A percentile compares a stretch with the other conserved stretches of the same genome.
Conservation (phyloP, 768 basidiomycete genomes). For the Auricularia cornea region DNA sequence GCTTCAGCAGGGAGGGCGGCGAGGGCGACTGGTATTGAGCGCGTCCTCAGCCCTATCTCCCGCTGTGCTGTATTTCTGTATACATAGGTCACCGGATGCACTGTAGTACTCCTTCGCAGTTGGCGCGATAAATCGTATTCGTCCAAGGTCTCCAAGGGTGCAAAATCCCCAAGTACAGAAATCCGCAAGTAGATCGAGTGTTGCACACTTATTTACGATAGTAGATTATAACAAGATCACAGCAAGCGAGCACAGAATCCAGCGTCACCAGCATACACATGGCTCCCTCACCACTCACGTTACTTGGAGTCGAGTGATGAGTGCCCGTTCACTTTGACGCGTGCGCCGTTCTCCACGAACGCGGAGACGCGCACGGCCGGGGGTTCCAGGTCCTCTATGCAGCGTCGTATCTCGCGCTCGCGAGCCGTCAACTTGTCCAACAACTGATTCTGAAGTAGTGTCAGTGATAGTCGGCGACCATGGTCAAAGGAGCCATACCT, state of each 20-base stretch:
- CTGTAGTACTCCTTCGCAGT: too few species aligned
- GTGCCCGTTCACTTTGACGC: not conserved
- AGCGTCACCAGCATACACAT: too few species aligned
- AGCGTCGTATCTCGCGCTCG: slow-evolving; percentile 70
- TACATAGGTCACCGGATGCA: not conserved
- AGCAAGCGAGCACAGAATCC: too few species aligned
- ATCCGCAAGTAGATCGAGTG: too few species aligned
- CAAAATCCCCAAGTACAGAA: too few species aligned
- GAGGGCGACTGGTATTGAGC: slow-evolving; percentile 89
- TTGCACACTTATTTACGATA: too few species aligned
- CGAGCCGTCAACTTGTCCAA: slow-evolving; percentile 47
- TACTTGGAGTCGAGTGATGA: too few species aligned
- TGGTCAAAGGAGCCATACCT: slow-evolving; percentile 23
- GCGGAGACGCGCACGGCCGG: not conserved
- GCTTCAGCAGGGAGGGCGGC: slow-evolving; percentile 91
- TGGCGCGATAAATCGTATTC: too few species aligned
- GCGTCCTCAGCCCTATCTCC: not conserved
- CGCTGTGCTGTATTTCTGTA: slow-evolving; percentile 1
- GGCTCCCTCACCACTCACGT: too few species aligned
- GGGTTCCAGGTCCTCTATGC: slow-evolving; percentile 55
- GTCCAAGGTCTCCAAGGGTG: too few species aligned
- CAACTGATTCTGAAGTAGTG: slow-evolving; percentile 4
- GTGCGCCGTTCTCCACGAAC: not conserved
- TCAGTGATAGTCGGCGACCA: not conserved
- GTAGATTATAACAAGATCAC: too few species aligned